Conservation (phyloP, 192 early-diverging fungal genomes). For the Coemansia sp. region DNA sequence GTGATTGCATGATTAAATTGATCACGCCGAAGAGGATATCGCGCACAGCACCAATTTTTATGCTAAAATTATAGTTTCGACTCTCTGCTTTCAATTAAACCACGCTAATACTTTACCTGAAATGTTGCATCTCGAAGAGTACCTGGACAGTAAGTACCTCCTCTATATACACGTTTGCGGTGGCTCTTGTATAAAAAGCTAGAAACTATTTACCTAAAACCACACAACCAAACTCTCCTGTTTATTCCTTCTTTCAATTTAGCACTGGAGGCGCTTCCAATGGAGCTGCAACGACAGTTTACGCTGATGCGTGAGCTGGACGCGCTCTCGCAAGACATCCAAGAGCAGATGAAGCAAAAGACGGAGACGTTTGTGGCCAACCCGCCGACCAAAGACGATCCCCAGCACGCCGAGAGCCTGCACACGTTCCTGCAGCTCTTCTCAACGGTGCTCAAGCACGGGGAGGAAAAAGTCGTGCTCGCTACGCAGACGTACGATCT, state of each 20-base stretch:
- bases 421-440: slow-evolving; percentile 55
- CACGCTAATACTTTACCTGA: background rate
- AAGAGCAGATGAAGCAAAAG: slow-evolving; percentile 63
- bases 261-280: slow-evolving; percentile 73
- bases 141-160: slow-evolving; percentile 75
- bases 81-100: too few species aligned
- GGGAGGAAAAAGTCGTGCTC: slow-evolving; percentile 91
- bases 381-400: slow-evolving; percentile 48
- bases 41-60: too few species aligned
- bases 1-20: too few species aligned
- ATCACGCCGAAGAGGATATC: too few species aligned
- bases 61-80: too few species aligned
- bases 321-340: slow-evolving; percentile 68
- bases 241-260: too few species aligned
- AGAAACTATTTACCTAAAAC: background rate
- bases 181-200: too few species aligned
- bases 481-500: slow-evolving; percentile 93
- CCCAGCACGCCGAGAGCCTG: slow-evolving; percentile 52
- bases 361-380: slow-evolving; percentile 73
- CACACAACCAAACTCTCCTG: background rate
- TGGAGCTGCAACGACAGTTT: slow-evolving; percentile 83
- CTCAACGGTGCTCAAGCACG: slow-evolving; percentile 77
- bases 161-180: background rate
- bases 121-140: slow-evolving; percentile 80
- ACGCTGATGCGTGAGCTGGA: slow-evolving; percentile 94